Base-by-base conservation (phyloP, 257 asterid species). In the Thymus quinquecostatus region DNA sequence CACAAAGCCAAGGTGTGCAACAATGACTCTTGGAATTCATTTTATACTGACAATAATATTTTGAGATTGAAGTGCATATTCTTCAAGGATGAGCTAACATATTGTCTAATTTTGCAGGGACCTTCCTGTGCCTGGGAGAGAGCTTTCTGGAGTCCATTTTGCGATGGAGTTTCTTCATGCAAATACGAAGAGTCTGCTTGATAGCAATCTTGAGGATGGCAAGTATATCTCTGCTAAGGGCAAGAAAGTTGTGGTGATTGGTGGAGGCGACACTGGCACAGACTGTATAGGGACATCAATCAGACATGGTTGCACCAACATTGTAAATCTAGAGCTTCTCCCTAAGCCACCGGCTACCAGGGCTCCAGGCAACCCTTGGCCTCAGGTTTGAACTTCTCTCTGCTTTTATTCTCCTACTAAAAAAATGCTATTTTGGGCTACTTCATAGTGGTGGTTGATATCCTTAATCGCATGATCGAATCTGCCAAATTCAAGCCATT, bases 81-180 rank as follows among this genome's bases (percentile, higher is more conserved):
- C 33, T 49, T 57, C 28, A 7, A 5, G 33, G 61, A 55, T 58
- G 62, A 32, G 73, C 14, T 36, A 30, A 75, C 69, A 41, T 11
- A 13, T 63, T 58, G 1, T 12, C 14, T 67, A 21, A 40, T 80
- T 77, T 76, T 57, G 64, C 84, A 95, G 99, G 88, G 97, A 95
- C 77, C 98, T 95, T 78, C 92, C 89, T 71, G 97, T 95, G 78
- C 98, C 98, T 67, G 99, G 99, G 56, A 91, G 96, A 33, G 97
- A 92, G 67, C 84, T 92, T 32, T 83, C 96, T 40, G 99, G 99
- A 64, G 95, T 95, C 61, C 97, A 92, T 86, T 95, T 89, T 71
- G 99, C 99, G 6, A 95, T 95, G 99, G 97, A 95, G 78, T 92
- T 95, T 81, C 98, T 95, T 70, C 98, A 89, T 71, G 97, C 97